phyloP scores from a whole-genome alignment of 768 basidiomycete species.

The Mycena belliarum region DNA sequence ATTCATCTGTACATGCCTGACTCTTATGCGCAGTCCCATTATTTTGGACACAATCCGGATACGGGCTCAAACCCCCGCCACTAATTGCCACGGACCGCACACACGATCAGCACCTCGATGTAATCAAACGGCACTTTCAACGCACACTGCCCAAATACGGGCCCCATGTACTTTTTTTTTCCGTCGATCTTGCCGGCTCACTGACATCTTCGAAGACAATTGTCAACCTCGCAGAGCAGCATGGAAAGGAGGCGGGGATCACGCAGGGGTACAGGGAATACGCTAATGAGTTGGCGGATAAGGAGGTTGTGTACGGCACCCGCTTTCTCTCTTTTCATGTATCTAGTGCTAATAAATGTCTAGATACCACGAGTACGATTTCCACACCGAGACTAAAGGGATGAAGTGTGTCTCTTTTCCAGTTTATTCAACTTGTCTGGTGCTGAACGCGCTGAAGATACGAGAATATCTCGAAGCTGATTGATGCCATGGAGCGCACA shows the following conservation, averaged over 20 bases:
- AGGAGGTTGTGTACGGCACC: constrained; percentile 52
- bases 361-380: constrained; percentile 87
- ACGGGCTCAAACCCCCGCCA: constrained; percentile 87
- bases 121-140: constrained; percentile 73
- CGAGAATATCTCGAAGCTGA: constrained; percentile 85
- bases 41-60: constrained; percentile 89
- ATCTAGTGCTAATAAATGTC: neutral
- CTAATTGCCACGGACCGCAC: constrained; percentile 73
- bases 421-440: neutral
- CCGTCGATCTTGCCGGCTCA: constrained; percentile 1
- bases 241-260: constrained; percentile 83
- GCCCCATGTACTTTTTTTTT: constrained; percentile 60
- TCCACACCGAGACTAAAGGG: constrained; percentile 89
- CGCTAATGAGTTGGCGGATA: constrained; percentile 54
- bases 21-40: constrained; percentile 65
- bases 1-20: neutral
- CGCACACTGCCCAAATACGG: constrained; percentile 71
- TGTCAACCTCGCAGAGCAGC: constrained; percentile 88
- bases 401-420: constrained; percentile 71
- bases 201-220: constrained; percentile 51
- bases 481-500: constrained; percentile 64
- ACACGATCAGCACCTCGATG: constrained; percentile 66
- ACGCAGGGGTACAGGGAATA: constrained; percentile 78
- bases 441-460: constrained; percentile 49
- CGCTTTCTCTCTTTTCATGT: neutral